phyloP scores from a whole-genome alignment of 2,329 filamentous ascomycete genomes.

The Trichoderma sp. region DNA sequence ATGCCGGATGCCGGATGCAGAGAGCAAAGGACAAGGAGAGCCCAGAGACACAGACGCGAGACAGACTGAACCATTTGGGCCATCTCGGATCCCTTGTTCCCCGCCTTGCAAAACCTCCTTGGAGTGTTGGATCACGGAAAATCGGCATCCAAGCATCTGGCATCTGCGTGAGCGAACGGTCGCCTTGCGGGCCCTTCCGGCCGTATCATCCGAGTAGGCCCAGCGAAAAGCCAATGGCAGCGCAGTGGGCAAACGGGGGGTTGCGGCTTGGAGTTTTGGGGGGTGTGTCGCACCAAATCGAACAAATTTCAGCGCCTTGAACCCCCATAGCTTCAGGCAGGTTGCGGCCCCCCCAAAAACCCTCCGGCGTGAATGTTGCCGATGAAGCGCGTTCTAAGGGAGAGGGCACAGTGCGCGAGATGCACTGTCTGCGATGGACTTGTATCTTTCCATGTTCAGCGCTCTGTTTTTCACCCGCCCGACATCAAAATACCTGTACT shows the following conservation, averaged over 20 bases:
- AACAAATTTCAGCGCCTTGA: neutral
- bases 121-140: constrained; percentile 16
- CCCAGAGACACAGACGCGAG: neutral
- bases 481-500: too few relatives aligned
- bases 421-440: neutral
- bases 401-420: neutral
- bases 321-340: neutral
- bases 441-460: neutral
- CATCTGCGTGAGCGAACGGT: constrained; percentile 14
- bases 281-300: neutral
- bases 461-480: too few relatives aligned
- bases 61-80: neutral
- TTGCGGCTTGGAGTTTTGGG: neutral
- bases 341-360: neutral
- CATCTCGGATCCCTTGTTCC: neutral
- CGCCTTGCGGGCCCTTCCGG: constrained; percentile 19
- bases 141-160: constrained; percentile 18
- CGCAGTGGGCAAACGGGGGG: neutral
- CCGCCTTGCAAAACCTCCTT: constrained; percentile 9
- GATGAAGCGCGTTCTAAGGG: neutral
- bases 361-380: neutral
- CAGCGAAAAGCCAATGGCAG: constrained; percentile 8
- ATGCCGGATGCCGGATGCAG: too few relatives aligned
- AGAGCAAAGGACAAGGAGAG: too few relatives aligned
- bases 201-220: constrained; percentile 18